Evolutionary conservation across 805 yeast genomes (phyloP), one percentile per base, ranked within the genome.

Genomic region (Kockiozyma suomiensis): DNA sequence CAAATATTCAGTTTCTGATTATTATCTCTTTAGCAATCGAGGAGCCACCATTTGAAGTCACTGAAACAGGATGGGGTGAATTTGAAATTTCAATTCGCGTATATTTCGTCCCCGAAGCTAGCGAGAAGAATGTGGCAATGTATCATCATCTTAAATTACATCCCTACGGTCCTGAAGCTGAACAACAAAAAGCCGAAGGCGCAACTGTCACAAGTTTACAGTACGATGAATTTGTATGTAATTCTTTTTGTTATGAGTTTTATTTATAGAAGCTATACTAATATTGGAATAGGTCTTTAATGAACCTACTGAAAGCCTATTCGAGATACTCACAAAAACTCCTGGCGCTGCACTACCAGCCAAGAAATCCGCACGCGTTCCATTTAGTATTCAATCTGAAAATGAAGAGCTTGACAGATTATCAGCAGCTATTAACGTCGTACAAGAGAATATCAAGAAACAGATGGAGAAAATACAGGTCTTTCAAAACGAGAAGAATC

Each of bases 61-160:
- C 96, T 1, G 99, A 94, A 70, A 89, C 98, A 0, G 99, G 99
- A 0, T 94, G 99, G 99, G 99, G 99, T 66, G 99, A 94, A 73
- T 94, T 94, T 74, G 99, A 94, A 70, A 87, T 94, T 62, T 83
- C 88, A 38, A 85, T 94, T 56, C 89, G 92, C 71, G 83, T 94
- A 17, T 92, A 86, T 72, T 94, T 94, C 73, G 86, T 85, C 40
- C 81, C 86, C n/a, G 96, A 89, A 32, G 86, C 96, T 15, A 86
- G 85, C 67, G 99, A 94, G 71, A 94, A 94, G 76, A 86, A 88
- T 73, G 76, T 94, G 49, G 87, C 85, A 43, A 78, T 94, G 51
- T 89, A 90, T 70, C 99, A 94, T 71, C 97, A 89, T 65, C 77
- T 94, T 68, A 90, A 92, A 72, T 79, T 94, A 35, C 99, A 94